phyloP scores from a whole-genome alignment of 306 rosid genomes.

The Glycine latifolia region DNA sequence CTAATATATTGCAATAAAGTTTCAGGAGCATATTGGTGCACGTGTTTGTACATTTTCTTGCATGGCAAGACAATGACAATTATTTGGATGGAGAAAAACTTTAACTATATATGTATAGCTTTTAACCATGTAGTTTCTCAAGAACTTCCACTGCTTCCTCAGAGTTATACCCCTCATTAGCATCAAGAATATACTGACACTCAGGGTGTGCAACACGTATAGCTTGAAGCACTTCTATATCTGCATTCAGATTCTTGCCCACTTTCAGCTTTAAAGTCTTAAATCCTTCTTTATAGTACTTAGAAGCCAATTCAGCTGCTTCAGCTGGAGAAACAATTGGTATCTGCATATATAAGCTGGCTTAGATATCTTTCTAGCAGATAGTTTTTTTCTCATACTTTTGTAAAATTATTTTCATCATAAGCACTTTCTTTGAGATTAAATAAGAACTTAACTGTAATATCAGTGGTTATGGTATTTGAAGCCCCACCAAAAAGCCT shows the following conservation, averaged over 20 bases:
- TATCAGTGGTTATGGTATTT: slow-evolving; percentile 78
- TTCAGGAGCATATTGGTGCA: neutral
- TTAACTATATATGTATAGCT: neutral
- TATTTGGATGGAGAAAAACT: slow-evolving; percentile 12
- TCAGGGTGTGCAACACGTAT: slow-evolving; percentile 79
- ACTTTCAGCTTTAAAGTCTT: slow-evolving; percentile 85
- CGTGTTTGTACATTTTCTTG: slow-evolving; percentile 29
- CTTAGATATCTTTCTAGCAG: slow-evolving; percentile 37
- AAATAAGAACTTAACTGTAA: slow-evolving; percentile 68
- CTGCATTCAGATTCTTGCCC: slow-evolving; percentile 82
- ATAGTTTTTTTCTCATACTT: slow-evolving; percentile 1
- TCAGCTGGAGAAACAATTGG: slow-evolving; percentile 83
- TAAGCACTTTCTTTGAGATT: slow-evolving; percentile 26
- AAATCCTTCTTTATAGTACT: slow-evolving; percentile 81
- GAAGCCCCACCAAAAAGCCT: slow-evolving; percentile 95
- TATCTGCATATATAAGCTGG: slow-evolving; percentile 64
- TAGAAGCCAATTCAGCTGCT: slow-evolving; percentile 82
- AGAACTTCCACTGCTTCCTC: slow-evolving; percentile 92
- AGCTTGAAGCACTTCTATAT: slow-evolving; percentile 86
- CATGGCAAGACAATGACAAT: slow-evolving; percentile 7
- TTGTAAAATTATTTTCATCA: neutral
- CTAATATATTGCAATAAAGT: slow-evolving; percentile 21
- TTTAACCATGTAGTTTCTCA: slow-evolving; percentile 76
- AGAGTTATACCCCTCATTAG: slow-evolving; percentile 86
- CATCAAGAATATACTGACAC: slow-evolving; percentile 87